Percentiles rank a stretch among this genome's conserved stretches.
Evolutionary conservation across 1,139 yeast species (phyloP).

Genomic region (Meyerozyma elateridarum): DNA sequence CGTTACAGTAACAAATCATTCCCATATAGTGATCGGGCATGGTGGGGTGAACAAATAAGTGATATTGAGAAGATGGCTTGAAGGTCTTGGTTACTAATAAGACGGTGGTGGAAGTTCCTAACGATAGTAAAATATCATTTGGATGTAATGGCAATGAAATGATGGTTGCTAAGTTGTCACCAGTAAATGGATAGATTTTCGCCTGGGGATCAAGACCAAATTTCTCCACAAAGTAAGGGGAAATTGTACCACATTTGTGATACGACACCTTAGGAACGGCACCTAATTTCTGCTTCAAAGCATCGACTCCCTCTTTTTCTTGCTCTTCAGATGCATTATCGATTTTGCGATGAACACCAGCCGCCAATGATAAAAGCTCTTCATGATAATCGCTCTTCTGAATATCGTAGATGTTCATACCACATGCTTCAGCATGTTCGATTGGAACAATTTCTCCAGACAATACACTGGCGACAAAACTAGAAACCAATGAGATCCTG

Average conservation of each 20-base stretch:
- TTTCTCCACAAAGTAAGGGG: constrained; percentile 54
- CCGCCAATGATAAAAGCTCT: constrained; percentile 36
- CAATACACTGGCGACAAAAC: constrained; percentile 69
- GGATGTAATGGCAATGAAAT: constrained; percentile 73
- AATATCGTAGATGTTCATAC: constrained; percentile 82
- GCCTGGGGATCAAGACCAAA: constrained; percentile 58
- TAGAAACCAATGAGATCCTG: constrained; percentile 71
- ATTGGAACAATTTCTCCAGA: constrained; percentile 59
- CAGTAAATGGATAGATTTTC: constrained; percentile 68
- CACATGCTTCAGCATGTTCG: constrained; percentile 88
- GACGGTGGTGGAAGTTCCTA: constrained; percentile 90
- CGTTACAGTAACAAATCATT: constrained; percentile 92
- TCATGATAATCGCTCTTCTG: constrained; percentile 47
- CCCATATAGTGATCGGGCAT: constrained; percentile 79
- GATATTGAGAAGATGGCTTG: constrained; percentile 77
- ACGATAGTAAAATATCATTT: constrained; percentile 73
- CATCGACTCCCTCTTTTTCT: constrained; percentile 27
- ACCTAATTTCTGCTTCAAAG: constrained; percentile 48
- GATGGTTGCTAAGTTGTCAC: constrained; percentile 88
- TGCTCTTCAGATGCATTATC: constrained; percentile 14
- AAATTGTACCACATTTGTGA: constrained; percentile 39
- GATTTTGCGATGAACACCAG: constrained; percentile 18
- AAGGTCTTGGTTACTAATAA: constrained; percentile 74
- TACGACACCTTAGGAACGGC: constrained; percentile 44
- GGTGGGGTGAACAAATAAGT: constrained; percentile 82